Evolutionary conservation across 2,329 filamentous ascomycete genomes (phyloP).

Genomic region (Pseudogymnoascus sp.): DNA sequence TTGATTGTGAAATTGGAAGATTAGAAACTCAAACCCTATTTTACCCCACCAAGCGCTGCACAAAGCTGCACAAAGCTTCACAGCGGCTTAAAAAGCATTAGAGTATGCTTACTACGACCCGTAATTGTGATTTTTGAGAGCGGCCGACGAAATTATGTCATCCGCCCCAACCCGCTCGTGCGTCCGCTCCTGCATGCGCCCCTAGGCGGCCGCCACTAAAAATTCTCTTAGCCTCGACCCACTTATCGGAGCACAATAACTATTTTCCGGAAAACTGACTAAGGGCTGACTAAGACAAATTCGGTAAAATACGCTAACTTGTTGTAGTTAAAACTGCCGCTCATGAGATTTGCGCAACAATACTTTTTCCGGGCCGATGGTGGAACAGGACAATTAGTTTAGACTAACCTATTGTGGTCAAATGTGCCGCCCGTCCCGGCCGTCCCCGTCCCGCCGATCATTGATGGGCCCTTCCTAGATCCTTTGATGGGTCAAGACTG

Average conservation of each 20-base stretch:
- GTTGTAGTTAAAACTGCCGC: not conserved
- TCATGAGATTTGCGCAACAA: not conserved
- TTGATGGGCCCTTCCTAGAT: not conserved
- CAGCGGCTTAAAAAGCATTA: not conserved
- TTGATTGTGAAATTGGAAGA: not conserved
- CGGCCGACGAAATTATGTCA: not conserved
- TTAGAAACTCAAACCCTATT: not conserved
- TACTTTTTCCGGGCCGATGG: not conserved
- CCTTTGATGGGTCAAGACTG: not conserved
- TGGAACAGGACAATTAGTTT: too few relatives aligned
- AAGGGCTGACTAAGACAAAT: not conserved
- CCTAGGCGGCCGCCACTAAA: not conserved
- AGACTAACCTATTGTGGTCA: not conserved
- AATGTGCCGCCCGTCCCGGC: not conserved
- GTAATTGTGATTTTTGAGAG: not conserved
- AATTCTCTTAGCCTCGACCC: not conserved
- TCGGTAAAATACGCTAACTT: not conserved
- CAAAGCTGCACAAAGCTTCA: too few relatives aligned
- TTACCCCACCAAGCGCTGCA: not conserved
- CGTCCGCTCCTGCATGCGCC: constrained; percentile 5
- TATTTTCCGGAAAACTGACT: not conserved
- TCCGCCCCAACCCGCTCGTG: not conserved
- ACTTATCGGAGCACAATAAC: not conserved
- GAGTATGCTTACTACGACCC: not conserved
- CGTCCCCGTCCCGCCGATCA: not conserved